Base-by-base conservation (phyloP, 768 basidiomycete species). In the Rhodotorula kratochvilovae region DNA sequence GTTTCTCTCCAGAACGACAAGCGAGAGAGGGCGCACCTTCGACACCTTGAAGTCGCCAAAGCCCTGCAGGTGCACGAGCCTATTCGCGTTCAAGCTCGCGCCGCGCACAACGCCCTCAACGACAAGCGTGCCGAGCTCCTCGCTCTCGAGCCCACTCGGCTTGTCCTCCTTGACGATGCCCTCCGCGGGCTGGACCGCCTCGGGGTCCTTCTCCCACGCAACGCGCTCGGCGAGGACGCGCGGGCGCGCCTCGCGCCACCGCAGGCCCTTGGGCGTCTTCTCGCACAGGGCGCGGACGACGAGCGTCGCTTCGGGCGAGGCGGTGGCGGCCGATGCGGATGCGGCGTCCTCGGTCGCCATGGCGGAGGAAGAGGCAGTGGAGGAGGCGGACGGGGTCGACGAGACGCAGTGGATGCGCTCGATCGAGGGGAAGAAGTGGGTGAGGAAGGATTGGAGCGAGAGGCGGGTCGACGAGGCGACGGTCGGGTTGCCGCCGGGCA, bases 101-200 rank as follows among this genome's bases (percentile, higher is more conserved):
- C 95, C 95, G n/a, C 96, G 84, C 25, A 95, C 85, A 58, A 90
- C 84, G 25, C 95, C 95, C 6, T 89, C 91, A 29, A 99, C 85
- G 54, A 85, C 86, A 56, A 97, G 81, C 7, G 78, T 83, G 0
- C 91, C 83, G 85, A 61, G 84, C 79, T 70, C 89, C 83, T 78
- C 80, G 7, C 66, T 31, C 74, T 79, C 56, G 64, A 71, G 39
- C 7, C 68, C 76, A 51, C 58, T 51, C 63, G 69, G 61, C 39
- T 55, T 61, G n/a, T 56, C 70, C 61, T 45, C 45, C 43, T 31
- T 21, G 8, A 23, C 21, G 15, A 25, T 19, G 3, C 55, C 68
- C 29, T 31, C 27, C 16, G 10, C n/a, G 17, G 29, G 0, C 39
- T 25, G 2, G 17, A 10, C 45, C 29, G 54, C 50, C 42, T 51